Base-by-base conservation (phyloP, 345 rosid genomes). In the Euphorbia peplus region DNA sequence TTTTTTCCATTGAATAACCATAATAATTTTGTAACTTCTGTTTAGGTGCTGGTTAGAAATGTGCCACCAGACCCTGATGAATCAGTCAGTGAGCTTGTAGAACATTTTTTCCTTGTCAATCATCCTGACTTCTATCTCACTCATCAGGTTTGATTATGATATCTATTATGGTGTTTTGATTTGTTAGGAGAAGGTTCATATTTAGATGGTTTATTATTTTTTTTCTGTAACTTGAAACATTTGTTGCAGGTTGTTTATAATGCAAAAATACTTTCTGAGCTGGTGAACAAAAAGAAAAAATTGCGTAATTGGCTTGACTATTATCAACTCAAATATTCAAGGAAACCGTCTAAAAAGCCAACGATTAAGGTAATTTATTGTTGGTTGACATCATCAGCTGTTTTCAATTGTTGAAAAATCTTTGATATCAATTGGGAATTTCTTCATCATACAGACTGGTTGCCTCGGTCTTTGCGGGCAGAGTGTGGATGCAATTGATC, bases 101-200 rank as follows among this genome's bases (percentile, higher is more conserved):
- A 91, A 61, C 98, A 93, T 70, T 91, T 89, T 74, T 91, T 93
- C 75, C 80, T 84, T 47, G 98, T 93, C 76, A 93, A 93, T 74
- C 98, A 91, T 83, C 89, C 97, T 46, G 86, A 86, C 66, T 77
- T 85, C 71, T 91, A 83, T 76, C 95, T 91, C 52, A 89, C 82
- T 72, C 85, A 89, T 71, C 98, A 88, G 97, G 98, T 90, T 74
- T 64, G 79, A 65, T 59, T 64, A 4, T 28, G 6, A n/a, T 3
- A n/a, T 25, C 15, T 56, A 14, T 52, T 73, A 18, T 62, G 37
- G 21, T 28, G 25, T 63, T 42, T 42, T 16, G 39, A 28, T 30
- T 13, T 60, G 37, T 8, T 48, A 15, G 15, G 18, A n/a, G n/a
- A n/a, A n/a, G n/a, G n/a, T n/a, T n/a, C n/a, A n/a, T n/a, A n/a